Conservation (phyloP, 2,329 filamentous ascomycete genomes). For the Tolypocladium tundrense region DNA sequence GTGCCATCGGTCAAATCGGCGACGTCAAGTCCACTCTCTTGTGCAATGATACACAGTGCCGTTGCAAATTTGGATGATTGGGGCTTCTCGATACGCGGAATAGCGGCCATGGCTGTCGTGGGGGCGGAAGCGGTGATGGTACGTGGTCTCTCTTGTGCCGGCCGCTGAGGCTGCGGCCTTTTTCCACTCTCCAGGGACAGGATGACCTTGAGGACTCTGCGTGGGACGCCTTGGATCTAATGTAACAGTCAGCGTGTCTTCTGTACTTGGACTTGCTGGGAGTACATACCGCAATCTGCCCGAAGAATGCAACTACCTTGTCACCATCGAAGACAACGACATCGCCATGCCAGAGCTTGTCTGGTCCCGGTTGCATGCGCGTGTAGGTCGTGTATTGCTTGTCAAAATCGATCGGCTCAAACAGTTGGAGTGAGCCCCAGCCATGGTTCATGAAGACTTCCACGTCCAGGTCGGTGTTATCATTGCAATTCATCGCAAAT, state of each 20-base stretch:
- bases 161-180: not conserved
- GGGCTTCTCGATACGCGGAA: not conserved
- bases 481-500: slow-evolving; percentile 47
- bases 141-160: not conserved
- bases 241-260: not conserved
- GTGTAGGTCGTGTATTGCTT: slow-evolving; percentile 48
- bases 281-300: slow-evolving; percentile 42
- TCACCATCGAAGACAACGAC: slow-evolving; percentile 45
- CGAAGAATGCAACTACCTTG: slow-evolving; percentile 33
- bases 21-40: not conserved
- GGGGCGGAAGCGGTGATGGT: not conserved
- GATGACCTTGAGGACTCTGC: slow-evolving; percentile 3
- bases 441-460: slow-evolving; percentile 47
- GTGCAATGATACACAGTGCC: not conserved
- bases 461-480: slow-evolving; percentile 42
- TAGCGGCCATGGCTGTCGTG: not conserved
- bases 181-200: slow-evolving; percentile 1
- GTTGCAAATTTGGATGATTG: not conserved
- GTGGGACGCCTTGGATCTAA: slow-evolving; percentile 4
- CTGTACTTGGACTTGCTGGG: slow-evolving; percentile 43
- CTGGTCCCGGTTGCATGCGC: slow-evolving; percentile 36
- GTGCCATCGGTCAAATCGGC: slow-evolving; percentile 1
- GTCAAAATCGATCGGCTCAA: slow-evolving; percentile 31
- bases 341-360: slow-evolving; percentile 32
- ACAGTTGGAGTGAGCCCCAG: slow-evolving; percentile 42